Evolutionary conservation across 176 grass and related monocot species (phyloP).

Genomic region (Oryza officinalis): DNA sequence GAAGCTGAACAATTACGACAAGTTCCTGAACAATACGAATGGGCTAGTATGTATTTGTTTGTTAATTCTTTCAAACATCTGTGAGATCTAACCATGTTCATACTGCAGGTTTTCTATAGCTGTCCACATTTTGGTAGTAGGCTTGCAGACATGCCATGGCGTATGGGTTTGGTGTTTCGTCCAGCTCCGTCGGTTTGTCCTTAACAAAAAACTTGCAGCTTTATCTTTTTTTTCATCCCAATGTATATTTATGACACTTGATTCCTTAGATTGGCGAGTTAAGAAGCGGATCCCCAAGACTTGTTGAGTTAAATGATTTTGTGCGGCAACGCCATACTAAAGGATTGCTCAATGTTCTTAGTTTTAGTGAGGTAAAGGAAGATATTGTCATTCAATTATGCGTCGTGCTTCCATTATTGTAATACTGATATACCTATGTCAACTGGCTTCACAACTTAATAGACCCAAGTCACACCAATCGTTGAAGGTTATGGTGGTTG

Average conservation of each 20-base stretch:
- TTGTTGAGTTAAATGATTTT: slow-evolving; percentile 90
- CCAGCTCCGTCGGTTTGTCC: slow-evolving; percentile 82
- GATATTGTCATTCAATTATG: not conserved
- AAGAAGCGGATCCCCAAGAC: slow-evolving; percentile 90
- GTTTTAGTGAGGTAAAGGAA: slow-evolving; percentile 88
- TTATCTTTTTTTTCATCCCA: not conserved
- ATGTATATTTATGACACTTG: slow-evolving; percentile 7
- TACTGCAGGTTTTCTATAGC: slow-evolving; percentile 87
- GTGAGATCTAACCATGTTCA: slow-evolving; percentile 31
- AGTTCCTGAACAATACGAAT: slow-evolving; percentile 81
- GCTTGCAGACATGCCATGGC: slow-evolving; percentile 98
- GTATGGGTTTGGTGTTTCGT: slow-evolving; percentile 92
- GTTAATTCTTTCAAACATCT: slow-evolving; percentile 28
- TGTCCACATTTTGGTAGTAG: slow-evolving; percentile 99
- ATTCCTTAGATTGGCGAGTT: slow-evolving; percentile 81
- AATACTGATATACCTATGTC: slow-evolving; percentile 26
- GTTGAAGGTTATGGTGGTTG: slow-evolving; percentile 99
- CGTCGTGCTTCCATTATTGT: not conserved
- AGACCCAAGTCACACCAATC: slow-evolving; percentile 96
- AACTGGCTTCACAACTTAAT: slow-evolving; percentile 36
- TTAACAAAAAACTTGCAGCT: slow-evolving; percentile 21
- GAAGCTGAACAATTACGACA: slow-evolving; percentile 74
- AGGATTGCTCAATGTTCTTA: slow-evolving; percentile 81
- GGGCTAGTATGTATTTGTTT: slow-evolving; percentile 65
- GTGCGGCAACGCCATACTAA: slow-evolving; percentile 72